Base-by-base conservation (phyloP, 2,329 filamentous ascomycete genomes). In the Epicoccum sorghinum region DNA sequence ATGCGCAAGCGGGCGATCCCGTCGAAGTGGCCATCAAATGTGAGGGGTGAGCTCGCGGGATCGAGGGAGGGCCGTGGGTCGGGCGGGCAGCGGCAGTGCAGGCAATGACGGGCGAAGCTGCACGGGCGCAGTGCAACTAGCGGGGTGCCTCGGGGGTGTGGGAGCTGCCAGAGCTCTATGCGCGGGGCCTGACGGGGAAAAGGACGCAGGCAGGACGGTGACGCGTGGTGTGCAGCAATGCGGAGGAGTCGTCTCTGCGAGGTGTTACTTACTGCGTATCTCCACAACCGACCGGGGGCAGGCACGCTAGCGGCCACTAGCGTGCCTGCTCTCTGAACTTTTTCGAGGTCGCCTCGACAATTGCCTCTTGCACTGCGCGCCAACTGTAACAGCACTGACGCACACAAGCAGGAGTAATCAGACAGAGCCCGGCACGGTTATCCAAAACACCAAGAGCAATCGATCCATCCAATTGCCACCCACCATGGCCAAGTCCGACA, bases 401-500 rank as follows among this genome's bases (percentile, higher is more conserved):
- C 18, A 18, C 18, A 18, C 18, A 18, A 18, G 18, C 18, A 18
- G 18, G 18, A 18, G 18, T 18, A 18, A 18, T 18, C 18, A 18
- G 18, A 18, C 18, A 18, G 18, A 18, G 18, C 18, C 18, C 18
- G 18, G 18, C 18, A 18, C 18, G 18, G 36, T 48, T 38, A 37
- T 51, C 52, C 36, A 18, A 1, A 18, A 6, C 53, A 4, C 40
- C 33, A 25, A 30, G 14, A 33, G 30, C 18, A 42, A n/a, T 25
- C 7, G 22, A 37, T 46, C 32, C 37, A 27, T 43, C 24, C 43
- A 30, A 12, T 23, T n/a, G 27, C 48, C 33, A 12, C 47, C 12
- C 55, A 50, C 56, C 59, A 72, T 72, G 68, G 63, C 67, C 23
- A 58, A 66, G 56, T 24, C 52, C 30, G 59, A 62, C 47, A 60